Percentiles rank a stretch among this genome's conserved stretches.
These are phyloP conservation scores for Colletotrichum sp. DNA, from an alignment of 2,329 filamentous ascomycete species.

Conservation along the genomic window DNA sequence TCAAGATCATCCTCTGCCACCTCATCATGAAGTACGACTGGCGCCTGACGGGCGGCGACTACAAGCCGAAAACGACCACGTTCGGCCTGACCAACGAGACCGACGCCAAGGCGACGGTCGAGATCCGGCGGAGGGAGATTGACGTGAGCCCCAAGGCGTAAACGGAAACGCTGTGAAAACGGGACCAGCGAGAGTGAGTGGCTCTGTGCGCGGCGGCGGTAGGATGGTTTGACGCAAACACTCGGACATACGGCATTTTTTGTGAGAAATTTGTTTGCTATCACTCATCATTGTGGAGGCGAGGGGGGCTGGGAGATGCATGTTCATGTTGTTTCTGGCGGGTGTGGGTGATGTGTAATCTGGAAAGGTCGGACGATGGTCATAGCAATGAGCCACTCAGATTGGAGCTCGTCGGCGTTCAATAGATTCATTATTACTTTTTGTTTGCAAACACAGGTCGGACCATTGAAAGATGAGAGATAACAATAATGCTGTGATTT, in stretches of 20 bases:
- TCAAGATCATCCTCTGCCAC: conserved; percentile 37
- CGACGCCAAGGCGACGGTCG: conserved; percentile 11
- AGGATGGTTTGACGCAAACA: neutral
- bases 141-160: conserved; percentile 12
- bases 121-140: conserved; percentile 11
- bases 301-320: neutral
- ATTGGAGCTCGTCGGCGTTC: conserved; percentile 6
- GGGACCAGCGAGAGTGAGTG: neutral
- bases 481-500: neutral
- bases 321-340: neutral
- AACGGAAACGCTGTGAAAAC: neutral
- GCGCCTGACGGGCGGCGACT: conserved; percentile 1
- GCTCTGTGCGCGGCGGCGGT: neutral
- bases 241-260: neutral
- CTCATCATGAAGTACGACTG: conserved; percentile 36
- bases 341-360: neutral
- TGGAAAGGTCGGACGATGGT: neutral
- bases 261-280: neutral
- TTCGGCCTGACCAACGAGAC: conserved; percentile 14
- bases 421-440: neutral
- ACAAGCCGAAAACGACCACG: neutral
- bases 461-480: accelerated
- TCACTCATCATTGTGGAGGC: neutral
- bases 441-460: neutral
- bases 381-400: conserved; percentile 8